These are phyloP conservation scores for Arthrobotrys sphaeroides DNA, from an alignment of 2,329 filamentous ascomycete genomes.

Conservation along the genomic window DNA sequence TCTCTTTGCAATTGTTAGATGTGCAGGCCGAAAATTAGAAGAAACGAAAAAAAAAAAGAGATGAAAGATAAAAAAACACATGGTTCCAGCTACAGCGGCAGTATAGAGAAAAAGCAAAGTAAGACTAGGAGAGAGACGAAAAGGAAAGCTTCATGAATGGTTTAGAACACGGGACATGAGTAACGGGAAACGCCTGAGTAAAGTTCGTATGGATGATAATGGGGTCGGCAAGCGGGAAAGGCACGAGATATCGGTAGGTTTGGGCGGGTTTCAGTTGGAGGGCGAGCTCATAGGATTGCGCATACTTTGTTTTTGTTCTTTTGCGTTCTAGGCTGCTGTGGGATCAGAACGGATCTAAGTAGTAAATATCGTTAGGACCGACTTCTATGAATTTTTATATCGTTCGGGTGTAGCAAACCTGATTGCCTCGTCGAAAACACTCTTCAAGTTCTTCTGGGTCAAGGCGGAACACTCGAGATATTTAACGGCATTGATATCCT, in stretches of 20 bases:
- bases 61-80: slow-evolving; percentile 14
- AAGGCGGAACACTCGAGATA: slow-evolving; percentile 95
- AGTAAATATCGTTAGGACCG: slow-evolving; percentile 30
- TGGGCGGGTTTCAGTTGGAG: not conserved
- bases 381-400: not conserved
- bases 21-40: slow-evolving; percentile 33
- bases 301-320: slow-evolving; percentile 70
- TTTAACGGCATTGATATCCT: slow-evolving; percentile 95
- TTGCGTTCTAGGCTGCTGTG: slow-evolving; percentile 69
- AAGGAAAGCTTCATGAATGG: slow-evolving; percentile 46
- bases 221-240: slow-evolving; percentile 23
- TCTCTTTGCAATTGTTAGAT: slow-evolving; percentile 21
- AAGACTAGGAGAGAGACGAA: slow-evolving; percentile 16
- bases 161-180: slow-evolving; percentile 36
- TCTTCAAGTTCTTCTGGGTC: slow-evolving; percentile 96
- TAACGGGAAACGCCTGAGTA: slow-evolving; percentile 28
- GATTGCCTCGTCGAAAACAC: slow-evolving; percentile 98
- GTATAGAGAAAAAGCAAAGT: not conserved
- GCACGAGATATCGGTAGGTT: slow-evolving; percentile 5
- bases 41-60: not conserved
- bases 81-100: not conserved
- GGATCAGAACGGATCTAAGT: slow-evolving; percentile 73
- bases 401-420: slow-evolving; percentile 72
- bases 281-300: slow-evolving; percentile 70
- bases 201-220: slow-evolving; percentile 9